Base-by-base conservation (phyloP, 1,139 yeast genomes). In the Blastobotrys persicus region DNA sequence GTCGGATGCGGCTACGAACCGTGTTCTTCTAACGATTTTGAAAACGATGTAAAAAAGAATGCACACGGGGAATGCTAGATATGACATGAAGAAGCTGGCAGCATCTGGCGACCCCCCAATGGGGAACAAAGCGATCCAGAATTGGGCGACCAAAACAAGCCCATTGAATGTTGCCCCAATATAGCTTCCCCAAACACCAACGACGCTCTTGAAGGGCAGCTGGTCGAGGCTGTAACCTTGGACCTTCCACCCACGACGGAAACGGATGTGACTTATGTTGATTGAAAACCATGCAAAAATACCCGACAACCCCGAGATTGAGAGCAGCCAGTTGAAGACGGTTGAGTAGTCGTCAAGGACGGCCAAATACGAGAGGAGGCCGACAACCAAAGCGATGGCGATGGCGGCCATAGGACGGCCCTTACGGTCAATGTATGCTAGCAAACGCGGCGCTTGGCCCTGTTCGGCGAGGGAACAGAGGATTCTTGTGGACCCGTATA, bases 271-370 rank as follows among this genome's bases (percentile, higher is more conserved):
- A 59, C 88, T 81, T 50, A 85, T 63, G 63, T 85, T 81, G 60
- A 88, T 86, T 16, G 91, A 81, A 38, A 81, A 81, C 95, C 95
- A 88, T 4, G 94, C 85, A 67, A 87, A 87, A 50, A 88, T 74
- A 1, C 95, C 83, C 41, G 95, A 84, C 56, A 88, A 78, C 51
- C 95, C 95, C 12, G 95, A 85, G 42, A 89, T 72, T 18, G 96
- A 86, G 64, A 87, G 72, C 62, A 88, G 72, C 96, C 96, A 88
- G 58, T 73, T 74, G 68, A 88, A 88, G n/a, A 88, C 86, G 31
- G 73, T 76, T 54, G 77, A 81, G 66, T 85, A 80, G 18, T 76
- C 67, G 44, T 84, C 77, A 32, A 94, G 88, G 34, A 88, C 88
- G 37, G 62, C 63, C 53, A 85, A 72, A 70, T 81, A 88, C 57